These are phyloP conservation scores for Aspergillus mulundensis DNA, from an alignment of 495 filamentous ascomycete genomes.

Conservation along the genomic window DNA sequence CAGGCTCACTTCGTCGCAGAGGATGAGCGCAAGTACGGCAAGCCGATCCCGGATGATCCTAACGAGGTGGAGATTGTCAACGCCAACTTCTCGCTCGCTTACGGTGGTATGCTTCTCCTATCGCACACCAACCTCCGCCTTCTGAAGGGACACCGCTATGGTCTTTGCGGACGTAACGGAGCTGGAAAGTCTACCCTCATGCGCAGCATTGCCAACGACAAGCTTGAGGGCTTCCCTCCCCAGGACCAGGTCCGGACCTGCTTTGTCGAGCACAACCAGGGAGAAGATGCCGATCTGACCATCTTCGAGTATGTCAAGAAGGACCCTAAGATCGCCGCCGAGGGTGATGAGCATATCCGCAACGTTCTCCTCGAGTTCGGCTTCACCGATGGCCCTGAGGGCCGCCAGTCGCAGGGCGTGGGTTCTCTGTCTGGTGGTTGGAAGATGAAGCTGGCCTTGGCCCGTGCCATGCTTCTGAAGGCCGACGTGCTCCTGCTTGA, in stretches of 20 bases:
- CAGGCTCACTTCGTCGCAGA: slow-evolving; percentile 71
- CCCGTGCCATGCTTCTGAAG: slow-evolving; percentile 92
- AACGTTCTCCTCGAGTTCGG: slow-evolving; percentile 84
- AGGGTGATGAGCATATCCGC: slow-evolving; percentile 74
- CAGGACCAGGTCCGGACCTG: slow-evolving; percentile 89
- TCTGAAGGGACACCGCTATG: slow-evolving; percentile 93
- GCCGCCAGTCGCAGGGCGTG: slow-evolving; percentile 79
- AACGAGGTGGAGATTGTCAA: slow-evolving; percentile 94
- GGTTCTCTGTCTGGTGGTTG: slow-evolving; percentile 97
- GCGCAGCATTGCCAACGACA: slow-evolving; percentile 90
- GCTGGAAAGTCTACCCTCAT: slow-evolving; percentile 98
- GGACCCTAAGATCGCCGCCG: slow-evolving; percentile 73
- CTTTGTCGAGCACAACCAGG: slow-evolving; percentile 98
- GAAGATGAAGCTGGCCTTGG: slow-evolving; percentile 99
- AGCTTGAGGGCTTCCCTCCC: slow-evolving; percentile 93
- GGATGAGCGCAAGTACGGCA: slow-evolving; percentile 81
- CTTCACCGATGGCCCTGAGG: slow-evolving; percentile 85
- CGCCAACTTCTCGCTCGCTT: slow-evolving; percentile 94
- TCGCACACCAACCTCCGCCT: slow-evolving; percentile 94
- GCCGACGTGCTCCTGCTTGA: slow-evolving; percentile 94
- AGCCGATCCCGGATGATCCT: slow-evolving; percentile 78
- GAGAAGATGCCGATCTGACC: slow-evolving; percentile 91
- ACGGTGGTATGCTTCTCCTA: slow-evolving; percentile 96
- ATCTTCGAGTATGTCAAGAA: slow-evolving; percentile 88
- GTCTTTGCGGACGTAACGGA: slow-evolving; percentile 93